Evolutionary conservation across 805 yeast genomes (phyloP).

Genomic region (Yamadazyma olivae): DNA sequence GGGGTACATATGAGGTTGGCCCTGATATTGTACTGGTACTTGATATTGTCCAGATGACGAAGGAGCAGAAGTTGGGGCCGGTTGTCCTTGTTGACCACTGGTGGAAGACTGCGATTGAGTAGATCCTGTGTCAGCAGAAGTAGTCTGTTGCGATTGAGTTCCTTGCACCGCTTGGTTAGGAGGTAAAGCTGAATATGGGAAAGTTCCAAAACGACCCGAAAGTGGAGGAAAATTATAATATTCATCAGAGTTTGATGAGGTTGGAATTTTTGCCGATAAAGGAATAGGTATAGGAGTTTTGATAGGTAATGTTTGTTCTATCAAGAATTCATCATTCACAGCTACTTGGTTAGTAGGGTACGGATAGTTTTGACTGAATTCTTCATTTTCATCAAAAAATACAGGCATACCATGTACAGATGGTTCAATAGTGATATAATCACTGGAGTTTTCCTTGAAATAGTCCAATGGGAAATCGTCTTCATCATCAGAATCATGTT

Average conservation of each 20-base stretch:
- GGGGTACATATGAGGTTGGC: neutral
- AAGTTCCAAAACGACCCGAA: conserved; percentile 21
- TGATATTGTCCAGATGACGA: neutral
- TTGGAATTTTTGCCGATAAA: conserved; percentile 10
- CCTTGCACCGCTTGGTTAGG: too few species aligned
- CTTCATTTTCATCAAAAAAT: conserved; percentile 18
- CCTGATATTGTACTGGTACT: neutral
- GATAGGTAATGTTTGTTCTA: conserved; percentile 49
- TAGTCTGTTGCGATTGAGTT: too few species aligned
- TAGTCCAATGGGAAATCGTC: conserved; percentile 75
- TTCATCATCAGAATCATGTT: conserved; percentile 54
- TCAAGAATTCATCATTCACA: conserved; percentile 43
- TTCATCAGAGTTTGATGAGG: conserved; percentile 6
- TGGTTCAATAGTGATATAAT: conserved; percentile 22
- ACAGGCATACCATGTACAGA: conserved; percentile 3
- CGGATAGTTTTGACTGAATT: conserved; percentile 16
- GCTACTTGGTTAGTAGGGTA: conserved; percentile 28
- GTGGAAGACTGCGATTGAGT: too few species aligned
- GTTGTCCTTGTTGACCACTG: neutral
- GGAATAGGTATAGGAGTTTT: conserved; percentile 28
- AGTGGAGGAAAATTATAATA: conserved; percentile 15
- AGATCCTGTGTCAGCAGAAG: too few species aligned
- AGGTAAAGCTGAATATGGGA: too few species aligned
- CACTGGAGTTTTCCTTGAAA: conserved; percentile 30
- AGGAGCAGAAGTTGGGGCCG: neutral